Conservation (phyloP, 768 basidiomycete genomes). For the Lactifluus subvellereus region DNA sequence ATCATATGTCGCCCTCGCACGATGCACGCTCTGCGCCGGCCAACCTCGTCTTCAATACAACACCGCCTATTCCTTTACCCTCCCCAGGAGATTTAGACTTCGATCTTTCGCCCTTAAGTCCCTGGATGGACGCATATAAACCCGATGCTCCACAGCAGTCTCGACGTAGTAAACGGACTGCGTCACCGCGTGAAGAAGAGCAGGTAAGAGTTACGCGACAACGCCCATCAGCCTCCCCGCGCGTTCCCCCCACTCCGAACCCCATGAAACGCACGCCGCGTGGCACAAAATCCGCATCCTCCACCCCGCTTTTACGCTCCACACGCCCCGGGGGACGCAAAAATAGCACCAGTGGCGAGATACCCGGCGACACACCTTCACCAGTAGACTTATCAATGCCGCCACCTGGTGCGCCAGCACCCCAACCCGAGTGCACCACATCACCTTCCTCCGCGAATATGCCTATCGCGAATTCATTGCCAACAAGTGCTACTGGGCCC, state of each 20-base stretch:
- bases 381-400: slow-evolving; percentile 89
- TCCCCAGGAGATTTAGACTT: slow-evolving; percentile 55
- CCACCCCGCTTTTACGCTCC: slow-evolving; percentile 29
- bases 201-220: slow-evolving; percentile 13
- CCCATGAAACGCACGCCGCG: slow-evolving; percentile 10
- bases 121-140: slow-evolving; percentile 64
- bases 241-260: slow-evolving; percentile 7
- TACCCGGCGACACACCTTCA: slow-evolving; percentile 59
- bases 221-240: slow-evolving; percentile 20
- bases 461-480: slow-evolving; percentile 1
- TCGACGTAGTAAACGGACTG: slow-evolving; percentile 18
- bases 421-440: slow-evolving; percentile 12
- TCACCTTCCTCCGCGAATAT: slow-evolving; percentile 5
- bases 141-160: slow-evolving; percentile 31
- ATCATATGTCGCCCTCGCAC: slow-evolving; percentile 27
- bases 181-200: slow-evolving; percentile 22
- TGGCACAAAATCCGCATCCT: slow-evolving; percentile 23
- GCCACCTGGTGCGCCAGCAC: slow-evolving; percentile 59
- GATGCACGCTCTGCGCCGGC: slow-evolving; percentile 59
- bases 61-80: slow-evolving; percentile 36
- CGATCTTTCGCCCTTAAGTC: slow-evolving; percentile 75
- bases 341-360: slow-evolving; percentile 25
- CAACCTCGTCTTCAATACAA: slow-evolving; percentile 58
- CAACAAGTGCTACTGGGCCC: slow-evolving; percentile 20
- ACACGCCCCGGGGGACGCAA: slow-evolving; percentile 41